Percentiles rank a stretch among this genome's conserved stretches.
Conservation (phyloP, 345 rosid species). For the Eucalyptus curtisii region DNA sequence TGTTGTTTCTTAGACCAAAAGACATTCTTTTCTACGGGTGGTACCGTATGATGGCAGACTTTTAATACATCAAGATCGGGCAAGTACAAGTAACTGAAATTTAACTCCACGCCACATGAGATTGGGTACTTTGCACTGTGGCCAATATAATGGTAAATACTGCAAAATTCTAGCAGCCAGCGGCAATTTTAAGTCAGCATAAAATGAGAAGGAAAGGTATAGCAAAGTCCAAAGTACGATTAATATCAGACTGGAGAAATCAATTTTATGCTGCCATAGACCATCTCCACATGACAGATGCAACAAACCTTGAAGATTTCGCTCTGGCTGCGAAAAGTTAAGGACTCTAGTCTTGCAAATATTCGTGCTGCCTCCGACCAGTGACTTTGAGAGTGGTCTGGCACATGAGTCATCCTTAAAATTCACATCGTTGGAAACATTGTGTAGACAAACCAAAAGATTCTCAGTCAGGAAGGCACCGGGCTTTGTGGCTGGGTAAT, state of each 20-base stretch:
- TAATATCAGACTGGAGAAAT: neutral
- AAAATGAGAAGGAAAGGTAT: neutral
- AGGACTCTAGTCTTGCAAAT: slow-evolving; percentile 61
- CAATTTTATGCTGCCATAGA: neutral
- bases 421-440: slow-evolving; percentile 40
- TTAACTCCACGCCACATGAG: neutral
- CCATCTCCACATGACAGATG: neutral
- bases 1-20: neutral
- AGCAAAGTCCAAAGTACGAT: neutral
- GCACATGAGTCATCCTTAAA: slow-evolving; percentile 36
- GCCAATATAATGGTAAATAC: neutral
- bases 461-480: slow-evolving; percentile 20
- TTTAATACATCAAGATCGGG: neutral
- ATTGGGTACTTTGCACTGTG: neutral
- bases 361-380: slow-evolving; percentile 75
- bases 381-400: slow-evolving; percentile 58
- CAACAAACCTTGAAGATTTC: slow-evolving; percentile 49
- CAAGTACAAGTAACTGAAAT: neutral
- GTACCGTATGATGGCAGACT: neutral
- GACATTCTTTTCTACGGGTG: neutral
- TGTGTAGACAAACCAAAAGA: slow-evolving; percentile 20
- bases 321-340: slow-evolving; percentile 41
- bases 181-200: neutral
- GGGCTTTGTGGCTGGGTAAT: slow-evolving; percentile 22
- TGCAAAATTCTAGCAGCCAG: neutral